These are phyloP conservation scores for Saccharomycopsis capsularis DNA, from an alignment of 805 yeast species.

Conservation along the genomic window DNA sequence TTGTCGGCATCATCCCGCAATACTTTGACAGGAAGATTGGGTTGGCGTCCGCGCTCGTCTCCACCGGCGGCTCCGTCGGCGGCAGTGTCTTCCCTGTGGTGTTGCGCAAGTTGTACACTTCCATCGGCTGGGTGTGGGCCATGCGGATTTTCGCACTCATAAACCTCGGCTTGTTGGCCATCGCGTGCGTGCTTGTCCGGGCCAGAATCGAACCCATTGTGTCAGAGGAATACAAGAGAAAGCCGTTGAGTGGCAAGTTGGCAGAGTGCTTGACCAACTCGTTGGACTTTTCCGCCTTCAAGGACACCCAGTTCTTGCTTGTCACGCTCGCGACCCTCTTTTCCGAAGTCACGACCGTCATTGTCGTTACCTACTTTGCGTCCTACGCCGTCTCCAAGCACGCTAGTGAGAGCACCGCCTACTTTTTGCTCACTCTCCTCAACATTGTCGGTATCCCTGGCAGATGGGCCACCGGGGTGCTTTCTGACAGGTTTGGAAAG, in stretches of 20 bases:
- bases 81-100: slow-evolving; percentile 49
- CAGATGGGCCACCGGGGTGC: slow-evolving; percentile 37
- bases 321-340: slow-evolving; percentile 39
- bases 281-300: slow-evolving; percentile 36
- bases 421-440: slow-evolving; percentile 39
- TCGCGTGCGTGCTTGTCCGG: slow-evolving; percentile 31
- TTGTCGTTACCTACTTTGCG: slow-evolving; percentile 41
- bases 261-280: slow-evolving; percentile 34
- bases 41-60: slow-evolving; percentile 41
- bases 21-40: slow-evolving; percentile 58
- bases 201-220: slow-evolving; percentile 32
- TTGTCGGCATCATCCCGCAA: slow-evolving; percentile 54
- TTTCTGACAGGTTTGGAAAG: slow-evolving; percentile 44
- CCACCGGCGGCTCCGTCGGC: slow-evolving; percentile 48
- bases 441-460: slow-evolving; percentile 37
- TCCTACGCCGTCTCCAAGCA: slow-evolving; percentile 46
- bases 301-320: slow-evolving; percentile 38
- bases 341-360: slow-evolving; percentile 40
- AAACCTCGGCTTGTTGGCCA: slow-evolving; percentile 30
- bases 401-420: slow-evolving; percentile 35
- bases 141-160: slow-evolving; percentile 45
- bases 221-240: background rate
- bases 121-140: slow-evolving; percentile 51
- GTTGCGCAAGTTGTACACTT: slow-evolving; percentile 38
- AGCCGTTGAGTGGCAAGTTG: slow-evolving; percentile 15